Conservation (phyloP, 2,329 filamentous ascomycete genomes). For the Aspergillus sergii region DNA sequence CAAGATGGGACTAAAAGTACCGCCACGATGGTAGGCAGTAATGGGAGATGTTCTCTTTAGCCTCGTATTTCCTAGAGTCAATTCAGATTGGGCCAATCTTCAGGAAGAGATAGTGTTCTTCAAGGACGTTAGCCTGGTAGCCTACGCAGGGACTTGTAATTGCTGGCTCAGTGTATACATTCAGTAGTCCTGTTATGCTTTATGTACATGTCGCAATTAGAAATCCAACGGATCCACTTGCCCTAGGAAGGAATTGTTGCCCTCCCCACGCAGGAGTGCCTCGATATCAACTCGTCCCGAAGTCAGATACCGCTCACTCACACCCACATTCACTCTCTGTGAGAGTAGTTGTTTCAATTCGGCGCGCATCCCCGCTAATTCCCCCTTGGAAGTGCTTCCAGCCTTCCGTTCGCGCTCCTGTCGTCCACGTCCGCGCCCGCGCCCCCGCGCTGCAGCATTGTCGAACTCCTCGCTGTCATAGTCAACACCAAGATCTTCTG, state of each 20-base stretch:
- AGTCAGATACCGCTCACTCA: constrained; percentile 84
- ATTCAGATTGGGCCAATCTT: no score
- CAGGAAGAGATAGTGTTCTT: no score
- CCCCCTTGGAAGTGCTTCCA: constrained; percentile 68
- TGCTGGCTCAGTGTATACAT: background rate
- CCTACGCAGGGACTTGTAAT: background rate
- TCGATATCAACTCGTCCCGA: constrained; percentile 76
- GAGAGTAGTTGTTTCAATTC: constrained; percentile 72
- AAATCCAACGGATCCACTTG: constrained; percentile 50
- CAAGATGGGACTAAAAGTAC: no score
- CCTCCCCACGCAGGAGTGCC: constrained; percentile 65
- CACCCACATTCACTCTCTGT: constrained; percentile 79
- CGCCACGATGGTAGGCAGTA: background rate
- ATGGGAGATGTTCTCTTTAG: background rate
- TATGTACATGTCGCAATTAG: constrained; percentile 20
- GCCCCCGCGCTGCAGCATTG: constrained; percentile 52
- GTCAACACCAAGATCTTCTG: constrained; percentile 90
- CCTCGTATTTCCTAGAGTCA: no score
- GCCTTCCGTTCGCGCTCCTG: constrained; percentile 75
- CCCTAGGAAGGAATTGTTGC: constrained; percentile 69
- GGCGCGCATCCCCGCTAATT: constrained; percentile 69
- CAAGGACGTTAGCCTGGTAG: no score
- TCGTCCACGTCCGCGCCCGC: constrained; percentile 72
- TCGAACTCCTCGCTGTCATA: constrained; percentile 88
- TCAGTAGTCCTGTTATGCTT: background rate